Conservation (phyloP, 2,329 filamentous ascomycete species). For the Teratosphaeria epicoccoides region DNA sequence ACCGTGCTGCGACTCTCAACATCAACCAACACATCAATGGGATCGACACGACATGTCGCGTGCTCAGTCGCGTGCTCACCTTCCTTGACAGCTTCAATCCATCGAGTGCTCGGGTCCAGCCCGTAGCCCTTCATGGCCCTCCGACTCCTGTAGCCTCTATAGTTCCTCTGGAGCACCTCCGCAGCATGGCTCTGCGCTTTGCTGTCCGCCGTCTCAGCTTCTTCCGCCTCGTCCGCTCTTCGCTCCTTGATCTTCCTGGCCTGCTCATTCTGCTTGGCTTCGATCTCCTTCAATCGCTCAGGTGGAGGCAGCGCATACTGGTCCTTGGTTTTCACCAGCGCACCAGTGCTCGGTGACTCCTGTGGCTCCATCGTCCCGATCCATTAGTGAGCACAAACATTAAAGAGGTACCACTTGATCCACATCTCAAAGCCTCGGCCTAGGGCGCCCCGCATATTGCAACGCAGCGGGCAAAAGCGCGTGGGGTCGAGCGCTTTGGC, state of each 20-base stretch:
- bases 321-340: not conserved
- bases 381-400: not conserved
- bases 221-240: constrained; percentile 5
- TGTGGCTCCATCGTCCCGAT: not conserved
- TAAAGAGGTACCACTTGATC: not conserved
- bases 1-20: constrained; percentile 37
- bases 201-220: constrained; percentile 6
- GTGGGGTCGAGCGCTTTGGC: not conserved
- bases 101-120: constrained; percentile 59
- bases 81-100: constrained; percentile 45
- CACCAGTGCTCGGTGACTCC: not conserved
- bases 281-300: constrained; percentile 25
- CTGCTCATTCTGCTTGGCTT: constrained; percentile 22
- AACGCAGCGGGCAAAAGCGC: not conserved
- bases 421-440: not conserved
- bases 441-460: not conserved
- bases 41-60: not conserved
- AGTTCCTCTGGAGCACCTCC: constrained; percentile 45
- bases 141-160: constrained; percentile 64
- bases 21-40: not conserved
- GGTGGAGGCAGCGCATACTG: constrained; percentile 18
- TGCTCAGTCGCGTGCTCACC: constrained; percentile 15
- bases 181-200: constrained; percentile 17
- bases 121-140: constrained; percentile 59
- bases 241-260: constrained; percentile 16